Percentiles rank a stretch among this genome's conserved stretches.
Conservation (phyloP, 176 grass and related monocot species). For the Tuctoria greenei region DNA sequence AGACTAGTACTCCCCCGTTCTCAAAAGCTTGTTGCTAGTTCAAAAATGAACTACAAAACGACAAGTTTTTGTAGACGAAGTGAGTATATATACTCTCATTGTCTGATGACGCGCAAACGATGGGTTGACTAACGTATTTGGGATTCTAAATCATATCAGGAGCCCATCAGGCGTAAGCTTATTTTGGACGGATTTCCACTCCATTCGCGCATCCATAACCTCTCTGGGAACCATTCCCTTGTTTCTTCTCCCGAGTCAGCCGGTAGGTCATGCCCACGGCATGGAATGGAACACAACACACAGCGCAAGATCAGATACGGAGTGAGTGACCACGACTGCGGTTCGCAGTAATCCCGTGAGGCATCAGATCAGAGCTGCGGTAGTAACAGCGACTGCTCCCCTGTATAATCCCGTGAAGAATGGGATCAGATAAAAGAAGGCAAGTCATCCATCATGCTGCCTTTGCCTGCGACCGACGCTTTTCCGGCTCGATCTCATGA, state of each 20-base stretch:
- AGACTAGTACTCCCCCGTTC: too few relatives aligned
- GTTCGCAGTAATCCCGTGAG: conserved; percentile 16
- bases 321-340: neutral
- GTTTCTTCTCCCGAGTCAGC: neutral
- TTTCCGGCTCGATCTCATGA: neutral
- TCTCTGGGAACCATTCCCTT: conserved; percentile 23
- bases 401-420: neutral
- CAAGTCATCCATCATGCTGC: neutral
- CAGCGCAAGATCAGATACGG: neutral
- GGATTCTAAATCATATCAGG: conserved; percentile 5
- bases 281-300: neutral
- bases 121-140: conserved; percentile 26
- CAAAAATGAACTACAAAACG: too few relatives aligned
- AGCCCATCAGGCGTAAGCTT: neutral
- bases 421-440: neutral
- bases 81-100: neutral
- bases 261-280: conserved; percentile 6
- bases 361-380: neutral
- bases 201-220: conserved; percentile 1
- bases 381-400: neutral
- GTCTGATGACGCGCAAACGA: neutral
- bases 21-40: too few relatives aligned
- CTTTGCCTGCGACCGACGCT: neutral
- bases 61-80: too few relatives aligned
- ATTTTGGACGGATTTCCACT: conserved; percentile 6